Evolutionary conservation across 2,329 filamentous ascomycete genomes (phyloP).

Genomic region (Paraphaeosphaeria sporulosa): DNA sequence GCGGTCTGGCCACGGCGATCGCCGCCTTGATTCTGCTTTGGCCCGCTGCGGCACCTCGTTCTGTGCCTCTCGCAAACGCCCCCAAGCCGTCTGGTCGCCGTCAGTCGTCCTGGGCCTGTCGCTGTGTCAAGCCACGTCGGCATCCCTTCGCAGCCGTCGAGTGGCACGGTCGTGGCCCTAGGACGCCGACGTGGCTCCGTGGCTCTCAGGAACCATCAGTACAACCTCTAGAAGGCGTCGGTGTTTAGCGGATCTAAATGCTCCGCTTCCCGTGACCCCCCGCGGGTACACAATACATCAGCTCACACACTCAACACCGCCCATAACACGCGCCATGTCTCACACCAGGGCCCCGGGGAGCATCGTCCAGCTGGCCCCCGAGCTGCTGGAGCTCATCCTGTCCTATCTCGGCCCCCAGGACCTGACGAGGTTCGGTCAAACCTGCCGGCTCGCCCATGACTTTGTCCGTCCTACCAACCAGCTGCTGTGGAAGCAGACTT

Average conservation of each 20-base stretch:
- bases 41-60: background rate
- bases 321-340: background rate
- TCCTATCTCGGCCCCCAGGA: constrained; percentile 24
- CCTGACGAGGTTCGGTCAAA: constrained; percentile 24
- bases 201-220: too few relatives aligned
- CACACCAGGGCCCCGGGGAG: background rate
- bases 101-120: too few relatives aligned
- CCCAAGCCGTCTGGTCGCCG: too few relatives aligned
- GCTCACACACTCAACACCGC: background rate
- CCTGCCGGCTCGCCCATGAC: constrained; percentile 22
- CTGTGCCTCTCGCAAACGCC: too few relatives aligned
- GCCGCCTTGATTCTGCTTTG: background rate
- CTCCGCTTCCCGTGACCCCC: background rate
- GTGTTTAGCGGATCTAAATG: too few relatives aligned
- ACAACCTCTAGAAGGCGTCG: too few relatives aligned
- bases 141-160: too few relatives aligned
- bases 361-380: constrained; percentile 20
- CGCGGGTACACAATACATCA: background rate
- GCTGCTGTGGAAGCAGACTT: constrained; percentile 28
- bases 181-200: too few relatives aligned
- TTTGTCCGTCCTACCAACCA: constrained; percentile 31
- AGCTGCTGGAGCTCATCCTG: constrained; percentile 30
- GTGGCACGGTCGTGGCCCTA: too few relatives aligned
- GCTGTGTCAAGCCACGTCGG: too few relatives aligned
- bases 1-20: background rate